Conservation (phyloP, 306 rosid species). For the Cucurbita moschata region DNA sequence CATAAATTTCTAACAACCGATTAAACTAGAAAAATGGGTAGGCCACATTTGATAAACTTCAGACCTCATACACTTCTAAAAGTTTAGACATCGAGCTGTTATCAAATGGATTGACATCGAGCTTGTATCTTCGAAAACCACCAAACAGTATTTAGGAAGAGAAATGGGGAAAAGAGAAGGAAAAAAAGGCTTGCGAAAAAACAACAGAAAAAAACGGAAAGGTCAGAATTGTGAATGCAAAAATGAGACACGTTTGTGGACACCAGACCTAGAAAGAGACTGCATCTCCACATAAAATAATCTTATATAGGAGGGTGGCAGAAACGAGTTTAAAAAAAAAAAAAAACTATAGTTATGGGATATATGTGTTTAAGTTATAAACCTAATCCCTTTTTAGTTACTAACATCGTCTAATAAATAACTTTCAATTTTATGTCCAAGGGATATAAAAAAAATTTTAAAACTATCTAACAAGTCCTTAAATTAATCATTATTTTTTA, state of each 20-base stretch:
- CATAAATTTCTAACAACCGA: background rate
- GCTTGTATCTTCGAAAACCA: background rate
- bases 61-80: background rate
- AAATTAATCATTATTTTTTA: too few relatives aligned
- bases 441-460: too few relatives aligned
- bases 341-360: background rate
- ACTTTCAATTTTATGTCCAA: too few relatives aligned
- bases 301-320: background rate
- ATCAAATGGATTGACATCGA: background rate
- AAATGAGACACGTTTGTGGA: background rate
- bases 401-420: too few relatives aligned
- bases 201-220: background rate
- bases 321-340: background rate
- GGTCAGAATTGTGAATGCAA: background rate
- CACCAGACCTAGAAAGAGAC: background rate
- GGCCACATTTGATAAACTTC: background rate
- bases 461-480: too few relatives aligned
- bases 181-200: background rate
- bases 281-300: background rate
- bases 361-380: background rate
- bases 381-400: too few relatives aligned
- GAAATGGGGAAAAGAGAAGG: background rate
- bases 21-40: background rate
- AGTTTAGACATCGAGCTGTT: background rate
- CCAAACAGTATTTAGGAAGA: background rate